Evolutionary conservation across 805 yeast species (phyloP).

Genomic region (Kuraishia borneana): DNA sequence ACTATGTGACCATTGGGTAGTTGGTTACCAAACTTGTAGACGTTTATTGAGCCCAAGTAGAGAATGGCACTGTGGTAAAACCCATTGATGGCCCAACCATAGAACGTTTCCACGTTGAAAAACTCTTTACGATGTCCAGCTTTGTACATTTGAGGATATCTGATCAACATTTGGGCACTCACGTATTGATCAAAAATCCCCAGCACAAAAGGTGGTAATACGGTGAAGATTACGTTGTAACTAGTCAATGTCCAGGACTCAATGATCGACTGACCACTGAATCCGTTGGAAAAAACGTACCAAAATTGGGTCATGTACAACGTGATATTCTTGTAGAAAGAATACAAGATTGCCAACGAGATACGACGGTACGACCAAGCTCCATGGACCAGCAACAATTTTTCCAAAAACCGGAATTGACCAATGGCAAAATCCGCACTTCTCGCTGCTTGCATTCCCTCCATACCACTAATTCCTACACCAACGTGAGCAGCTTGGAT

Average conservation of each 20-base stretch:
- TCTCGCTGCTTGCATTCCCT: constrained; percentile 98
- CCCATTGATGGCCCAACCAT: constrained; percentile 97
- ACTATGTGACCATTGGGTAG: constrained; percentile 59
- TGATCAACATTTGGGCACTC: constrained; percentile 75
- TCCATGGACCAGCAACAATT: constrained; percentile 86
- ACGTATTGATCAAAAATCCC: constrained; percentile 97
- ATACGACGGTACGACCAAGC: constrained; percentile 96
- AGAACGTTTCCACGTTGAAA: constrained; percentile 82
- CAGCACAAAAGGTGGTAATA: constrained; percentile 87
- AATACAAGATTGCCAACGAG: constrained; percentile 83
- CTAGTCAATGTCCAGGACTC: constrained; percentile 98
- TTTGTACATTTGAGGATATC: constrained; percentile 88
- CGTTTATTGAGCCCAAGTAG: constrained; percentile 58
- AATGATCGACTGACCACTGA: constrained; percentile 89
- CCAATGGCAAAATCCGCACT: constrained; percentile 97
- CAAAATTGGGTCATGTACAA: constrained; percentile 97
- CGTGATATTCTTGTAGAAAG: constrained; percentile 92
- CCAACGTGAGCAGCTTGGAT: constrained; percentile 99
- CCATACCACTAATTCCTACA: constrained; percentile 98
- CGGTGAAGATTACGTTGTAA: constrained; percentile 91
- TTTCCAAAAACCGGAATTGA: constrained; percentile 79
- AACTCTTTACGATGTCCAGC: constrained; percentile 84
- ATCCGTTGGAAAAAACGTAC: constrained; percentile 89
- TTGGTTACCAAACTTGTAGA: constrained; percentile 58
- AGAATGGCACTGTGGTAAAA: constrained; percentile 87